Base-by-base conservation (phyloP, 1,284 basidiomycete species). In the Ganoderma lingzhi region DNA sequence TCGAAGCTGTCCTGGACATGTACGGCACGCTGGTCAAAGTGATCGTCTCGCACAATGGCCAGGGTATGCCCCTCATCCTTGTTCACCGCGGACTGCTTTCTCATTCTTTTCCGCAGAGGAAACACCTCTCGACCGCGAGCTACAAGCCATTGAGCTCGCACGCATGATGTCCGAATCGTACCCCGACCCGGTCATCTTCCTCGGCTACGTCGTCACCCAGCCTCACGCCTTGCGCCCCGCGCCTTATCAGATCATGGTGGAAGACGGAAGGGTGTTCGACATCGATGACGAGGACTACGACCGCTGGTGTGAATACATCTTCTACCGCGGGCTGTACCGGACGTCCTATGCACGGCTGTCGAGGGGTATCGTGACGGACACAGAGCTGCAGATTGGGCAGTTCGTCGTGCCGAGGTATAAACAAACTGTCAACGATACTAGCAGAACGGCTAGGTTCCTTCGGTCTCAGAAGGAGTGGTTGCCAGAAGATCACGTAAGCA, bases 1-100 rank as follows among this genome's bases (percentile, higher is more conserved):
- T 97, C 65, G 93, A 94, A 78, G 96, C 96, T 0, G 89, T 95
- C 6, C 84, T 98, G 17, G 93, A 97, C 71, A 85, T 97, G 5
- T 94, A 91, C 74, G 96, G 96, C 0, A 91, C 90, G 0, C 85
- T 88, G 63, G 90, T 97, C 30, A 91, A 93, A 17, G 94, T 97
- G 0, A 83, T 97, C 28, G 93, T 97, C 1, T 89, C 94, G 0
- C 96, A 98, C 77, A 98, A 98, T 77, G 96, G 96, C 2, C 96
- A 98, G 87, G 93, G 93, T 91, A 71, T 30, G 58, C 19, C 39
- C 2, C 58, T 59, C 37, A 30, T n/a, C 39, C 41, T 28, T 35
- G n/a, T 32, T 14, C 15, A 10, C 9, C 10, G 2, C 39, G 10
- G 19, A 10, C 28, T 23, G 23, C 32, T 37, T 44, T n/a, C n/a